These are phyloP conservation scores for Fusarium longipes DNA, from an alignment of 2,329 filamentous ascomycete genomes.

Conservation along the genomic window DNA sequence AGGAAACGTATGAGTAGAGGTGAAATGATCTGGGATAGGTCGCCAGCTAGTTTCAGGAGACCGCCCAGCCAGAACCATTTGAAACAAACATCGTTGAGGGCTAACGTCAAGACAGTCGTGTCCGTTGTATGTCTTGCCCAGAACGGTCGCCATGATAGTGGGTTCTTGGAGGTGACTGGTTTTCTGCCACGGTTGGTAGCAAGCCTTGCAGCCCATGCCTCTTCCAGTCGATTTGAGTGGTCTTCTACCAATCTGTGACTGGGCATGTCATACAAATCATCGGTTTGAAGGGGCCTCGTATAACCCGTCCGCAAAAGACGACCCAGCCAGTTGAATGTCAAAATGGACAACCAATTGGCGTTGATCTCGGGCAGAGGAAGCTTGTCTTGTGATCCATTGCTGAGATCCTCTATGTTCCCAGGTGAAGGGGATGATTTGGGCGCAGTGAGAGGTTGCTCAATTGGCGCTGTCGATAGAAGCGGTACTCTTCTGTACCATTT, in stretches of 20 bases:
- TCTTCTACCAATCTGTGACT: slow-evolving; percentile 20
- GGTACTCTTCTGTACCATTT: slow-evolving; percentile 50
- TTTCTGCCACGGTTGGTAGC: background rate
- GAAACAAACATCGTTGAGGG: slow-evolving; percentile 49
- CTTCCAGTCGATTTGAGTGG: slow-evolving; percentile 25
- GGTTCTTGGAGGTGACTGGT: background rate
- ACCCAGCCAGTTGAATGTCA: slow-evolving; percentile 25
- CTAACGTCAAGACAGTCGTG: slow-evolving; percentile 43
- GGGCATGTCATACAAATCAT: slow-evolving; percentile 29
- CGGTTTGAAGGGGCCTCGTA: slow-evolving; percentile 21
- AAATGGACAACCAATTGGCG: slow-evolving; percentile 22
- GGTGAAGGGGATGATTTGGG: slow-evolving; percentile 8
- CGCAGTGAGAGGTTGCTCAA: slow-evolving; percentile 4
- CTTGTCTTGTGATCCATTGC: background rate
- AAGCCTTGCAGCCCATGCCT: slow-evolving; percentile 17
- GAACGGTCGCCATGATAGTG: slow-evolving; percentile 35
- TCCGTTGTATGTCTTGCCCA: slow-evolving; percentile 44
- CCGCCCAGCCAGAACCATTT: slow-evolving; percentile 48
- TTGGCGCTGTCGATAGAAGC: slow-evolving; percentile 41
- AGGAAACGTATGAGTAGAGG: slow-evolving; percentile 29
- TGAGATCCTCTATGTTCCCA: slow-evolving; percentile 8
- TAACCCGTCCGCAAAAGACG: slow-evolving; percentile 23
- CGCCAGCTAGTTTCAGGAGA: slow-evolving; percentile 44
- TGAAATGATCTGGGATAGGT: slow-evolving; percentile 33
- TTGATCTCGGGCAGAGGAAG: slow-evolving; percentile 10